Evolutionary conservation across 1,284 basidiomycete genomes (phyloP).

Genomic region (Apiotrichum veenhuisii): DNA sequence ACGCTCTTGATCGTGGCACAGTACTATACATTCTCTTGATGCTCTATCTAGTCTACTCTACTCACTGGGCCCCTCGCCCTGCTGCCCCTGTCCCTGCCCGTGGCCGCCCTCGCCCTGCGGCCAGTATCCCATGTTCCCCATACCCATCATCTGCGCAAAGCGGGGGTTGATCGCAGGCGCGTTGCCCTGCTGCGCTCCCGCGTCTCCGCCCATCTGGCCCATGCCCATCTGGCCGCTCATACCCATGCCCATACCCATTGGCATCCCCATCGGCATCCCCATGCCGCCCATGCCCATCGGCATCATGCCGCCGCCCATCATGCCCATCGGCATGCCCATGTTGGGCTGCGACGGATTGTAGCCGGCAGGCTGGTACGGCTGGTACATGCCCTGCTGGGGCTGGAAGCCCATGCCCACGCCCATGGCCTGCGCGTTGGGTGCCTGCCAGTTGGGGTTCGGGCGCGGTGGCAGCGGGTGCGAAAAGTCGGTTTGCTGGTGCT

Average conservation of each 20-base stretch:
- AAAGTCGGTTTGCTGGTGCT: background rate
- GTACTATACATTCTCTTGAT: too few relatives aligned
- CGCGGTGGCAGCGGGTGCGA: conserved; percentile 6
- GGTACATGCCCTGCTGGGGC: background rate
- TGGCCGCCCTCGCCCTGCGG: background rate
- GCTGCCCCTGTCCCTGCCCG: background rate
- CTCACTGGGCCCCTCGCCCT: background rate
- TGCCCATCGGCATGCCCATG: conserved; percentile 13
- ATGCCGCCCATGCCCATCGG: conserved; percentile 8
- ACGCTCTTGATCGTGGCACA: too few relatives aligned
- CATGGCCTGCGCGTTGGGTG: background rate
- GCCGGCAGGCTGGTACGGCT: conserved; percentile 13
- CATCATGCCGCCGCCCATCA: conserved; percentile 1
- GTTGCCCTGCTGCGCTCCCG: conserved; percentile 9
- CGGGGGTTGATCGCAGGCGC: conserved; percentile 46
- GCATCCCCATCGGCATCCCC: conserved; percentile 1
- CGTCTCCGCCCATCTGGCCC: conserved; percentile 1
- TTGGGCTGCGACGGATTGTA: conserved; percentile 12
- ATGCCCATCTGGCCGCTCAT: conserved; percentile 10
- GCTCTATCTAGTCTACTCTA: background rate
- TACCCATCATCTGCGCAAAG: conserved; percentile 31
- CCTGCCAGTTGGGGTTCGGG: conserved; percentile 2
- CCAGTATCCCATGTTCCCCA: background rate
- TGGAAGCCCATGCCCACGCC: background rate
- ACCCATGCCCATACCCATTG: conserved; percentile 4